Conservation (phyloP, 2,329 filamentous ascomycete species). For the Alternaria alternata region DNA sequence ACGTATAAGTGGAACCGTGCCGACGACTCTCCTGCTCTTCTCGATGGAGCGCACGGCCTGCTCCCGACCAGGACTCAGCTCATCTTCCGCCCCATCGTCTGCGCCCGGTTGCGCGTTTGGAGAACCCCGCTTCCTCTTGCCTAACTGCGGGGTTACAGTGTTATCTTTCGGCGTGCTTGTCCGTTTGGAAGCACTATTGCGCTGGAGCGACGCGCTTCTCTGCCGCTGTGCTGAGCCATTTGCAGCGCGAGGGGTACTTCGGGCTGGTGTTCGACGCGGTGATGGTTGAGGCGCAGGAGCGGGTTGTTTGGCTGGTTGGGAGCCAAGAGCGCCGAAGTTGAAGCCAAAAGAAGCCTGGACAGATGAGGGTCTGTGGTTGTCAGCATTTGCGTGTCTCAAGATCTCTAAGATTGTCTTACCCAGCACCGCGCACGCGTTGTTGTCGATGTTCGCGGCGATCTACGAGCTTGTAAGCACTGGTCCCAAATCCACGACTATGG, state of each 20-base stretch:
- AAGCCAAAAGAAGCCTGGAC: constrained; percentile 62
- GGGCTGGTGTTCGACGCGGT: constrained; percentile 36
- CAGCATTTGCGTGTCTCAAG: constrained; percentile 19
- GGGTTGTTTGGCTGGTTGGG: constrained; percentile 33
- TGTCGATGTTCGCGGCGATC: constrained; percentile 63
- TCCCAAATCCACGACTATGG: background rate
- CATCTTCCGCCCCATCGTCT: constrained; percentile 40
- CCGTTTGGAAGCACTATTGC: constrained; percentile 29
- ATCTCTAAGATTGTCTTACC: constrained; percentile 52
- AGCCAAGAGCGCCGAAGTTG: constrained; percentile 36
- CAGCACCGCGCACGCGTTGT: constrained; percentile 66
- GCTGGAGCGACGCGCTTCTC: constrained; percentile 41
- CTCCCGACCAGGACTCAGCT: constrained; percentile 44
- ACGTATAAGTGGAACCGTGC: constrained; percentile 32
- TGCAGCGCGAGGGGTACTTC: constrained; percentile 26
- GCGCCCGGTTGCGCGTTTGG: constrained; percentile 21
- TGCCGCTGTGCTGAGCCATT: constrained; percentile 37
- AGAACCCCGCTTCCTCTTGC: constrained; percentile 47
- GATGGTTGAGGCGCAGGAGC: constrained; percentile 37
- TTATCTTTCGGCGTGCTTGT: constrained; percentile 26
- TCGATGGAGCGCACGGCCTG: constrained; percentile 37
- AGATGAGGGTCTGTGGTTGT: constrained; percentile 55
- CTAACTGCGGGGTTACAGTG: constrained; percentile 40
- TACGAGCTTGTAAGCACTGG: constrained; percentile 30
- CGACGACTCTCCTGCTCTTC: constrained; percentile 36